phyloP scores from a whole-genome alignment of 768 basidiomycete genomes.

The Lentinula guzmanii region DNA sequence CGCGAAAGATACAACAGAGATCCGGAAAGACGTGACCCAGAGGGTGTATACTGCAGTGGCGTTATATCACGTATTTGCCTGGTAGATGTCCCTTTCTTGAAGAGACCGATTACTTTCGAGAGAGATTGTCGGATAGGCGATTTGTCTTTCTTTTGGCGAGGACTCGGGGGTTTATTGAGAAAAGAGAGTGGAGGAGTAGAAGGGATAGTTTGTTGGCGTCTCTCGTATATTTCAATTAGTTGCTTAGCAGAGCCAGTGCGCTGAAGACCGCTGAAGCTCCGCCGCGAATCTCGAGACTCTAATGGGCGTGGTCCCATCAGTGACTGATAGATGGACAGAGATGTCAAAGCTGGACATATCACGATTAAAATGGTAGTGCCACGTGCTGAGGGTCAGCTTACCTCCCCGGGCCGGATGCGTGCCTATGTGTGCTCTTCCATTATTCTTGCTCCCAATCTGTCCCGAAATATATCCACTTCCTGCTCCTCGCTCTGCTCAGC shows the following conservation, averaged over 20 bases:
- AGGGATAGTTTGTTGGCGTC: constrained; percentile 17
- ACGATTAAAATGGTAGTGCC: neutral
- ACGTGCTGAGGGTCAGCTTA: neutral
- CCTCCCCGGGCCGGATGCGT: neutral
- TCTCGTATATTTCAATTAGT: constrained; percentile 48
- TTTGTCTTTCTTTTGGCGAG: constrained; percentile 32
- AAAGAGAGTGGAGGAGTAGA: constrained; percentile 9
- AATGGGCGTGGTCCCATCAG: constrained; percentile 5
- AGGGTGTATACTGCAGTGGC: constrained; percentile 1
- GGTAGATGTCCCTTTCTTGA: constrained; percentile 39
- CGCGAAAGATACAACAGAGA: constrained; percentile 45
- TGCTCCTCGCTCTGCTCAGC: neutral
- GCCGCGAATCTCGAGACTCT: constrained; percentile 1
- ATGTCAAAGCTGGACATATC: constrained; percentile 1
- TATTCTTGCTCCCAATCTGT: neutral
- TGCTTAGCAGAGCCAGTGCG: constrained; percentile 40
- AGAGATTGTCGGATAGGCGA: constrained; percentile 62
- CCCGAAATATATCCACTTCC: neutral
- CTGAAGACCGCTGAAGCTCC: constrained; percentile 10
- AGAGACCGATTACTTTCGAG: constrained; percentile 54
- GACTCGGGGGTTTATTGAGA: constrained; percentile 11
- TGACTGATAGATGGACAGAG: neutral
- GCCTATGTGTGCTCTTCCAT: neutral
- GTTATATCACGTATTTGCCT: constrained; percentile 10
- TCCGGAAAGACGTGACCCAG: constrained; percentile 19